Conservation (phyloP, 768 basidiomycete species). For the Boletus rex-veris region DNA sequence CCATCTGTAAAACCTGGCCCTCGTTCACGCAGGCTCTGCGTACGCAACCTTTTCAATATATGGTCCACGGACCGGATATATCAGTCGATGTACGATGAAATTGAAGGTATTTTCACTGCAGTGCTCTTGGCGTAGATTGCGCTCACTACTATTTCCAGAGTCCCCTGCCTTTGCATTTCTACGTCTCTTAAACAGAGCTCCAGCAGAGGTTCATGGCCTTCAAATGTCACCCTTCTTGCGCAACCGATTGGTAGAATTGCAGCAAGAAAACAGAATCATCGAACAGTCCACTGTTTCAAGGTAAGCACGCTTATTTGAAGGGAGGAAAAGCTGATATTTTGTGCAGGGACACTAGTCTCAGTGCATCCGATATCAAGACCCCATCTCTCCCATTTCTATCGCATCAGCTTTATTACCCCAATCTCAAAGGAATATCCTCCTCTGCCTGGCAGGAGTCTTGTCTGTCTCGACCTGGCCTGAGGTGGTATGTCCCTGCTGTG, state of each 20-base stretch:
- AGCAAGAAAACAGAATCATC: conserved; percentile 39
- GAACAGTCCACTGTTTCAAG: conserved; percentile 43
- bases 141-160: conserved; percentile 34
- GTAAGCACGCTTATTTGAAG: conserved; percentile 33
- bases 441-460: conserved; percentile 71
- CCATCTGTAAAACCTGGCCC: conserved; percentile 52
- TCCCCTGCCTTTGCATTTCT: conserved; percentile 73
- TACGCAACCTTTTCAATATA: conserved; percentile 77
- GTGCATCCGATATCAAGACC: conserved; percentile 16
- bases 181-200: conserved; percentile 58
- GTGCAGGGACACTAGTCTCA: conserved; percentile 20
- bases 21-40: conserved; percentile 49
- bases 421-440: conserved; percentile 57
- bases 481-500: conserved; percentile 82
- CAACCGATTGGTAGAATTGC: conserved; percentile 47
- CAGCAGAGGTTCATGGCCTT: conserved; percentile 62
- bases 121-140: background rate
- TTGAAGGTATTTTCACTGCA: conserved; percentile 43
- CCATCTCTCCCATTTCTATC: conserved; percentile 22
- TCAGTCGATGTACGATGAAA: conserved; percentile 55
- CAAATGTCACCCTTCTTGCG: conserved; percentile 59
- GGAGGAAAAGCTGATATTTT: conserved; percentile 5
- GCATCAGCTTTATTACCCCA: conserved; percentile 39
- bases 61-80: conserved; percentile 86
- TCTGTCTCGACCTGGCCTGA: conserved; percentile 72